phyloP scores from a whole-genome alignment of 139 green algal species.

The Chlamydomonas applanata region DNA sequence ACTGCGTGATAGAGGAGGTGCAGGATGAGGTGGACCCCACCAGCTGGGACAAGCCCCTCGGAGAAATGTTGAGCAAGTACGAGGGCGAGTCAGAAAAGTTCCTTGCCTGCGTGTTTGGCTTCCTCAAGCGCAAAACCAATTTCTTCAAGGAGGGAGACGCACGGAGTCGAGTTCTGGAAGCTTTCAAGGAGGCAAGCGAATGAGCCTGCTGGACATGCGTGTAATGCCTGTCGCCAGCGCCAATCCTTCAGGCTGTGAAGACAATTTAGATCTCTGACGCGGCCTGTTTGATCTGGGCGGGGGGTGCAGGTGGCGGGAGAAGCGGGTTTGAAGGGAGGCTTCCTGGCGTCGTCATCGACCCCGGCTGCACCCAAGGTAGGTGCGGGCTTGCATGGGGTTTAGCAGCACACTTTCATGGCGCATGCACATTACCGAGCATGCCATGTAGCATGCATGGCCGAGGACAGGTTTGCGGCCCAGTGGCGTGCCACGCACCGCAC shows the following conservation, averaged over 20 bases:
- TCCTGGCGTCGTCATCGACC: too few species aligned
- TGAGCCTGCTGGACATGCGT: background rate
- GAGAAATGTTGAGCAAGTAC: constrained; percentile 29
- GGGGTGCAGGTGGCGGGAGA: constrained; percentile 2
- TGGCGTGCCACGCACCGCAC: too few species aligned
- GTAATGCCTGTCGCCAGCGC: too few species aligned
- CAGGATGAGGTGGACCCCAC: constrained; percentile 27
- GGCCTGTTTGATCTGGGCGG: background rate
- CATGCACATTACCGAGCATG: too few species aligned
- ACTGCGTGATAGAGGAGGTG: constrained; percentile 49
- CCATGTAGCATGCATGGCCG: too few species aligned
- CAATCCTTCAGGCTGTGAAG: too few species aligned
- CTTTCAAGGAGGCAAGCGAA: constrained; percentile 29
- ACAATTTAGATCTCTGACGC: too few species aligned
- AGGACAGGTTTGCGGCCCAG: too few species aligned
- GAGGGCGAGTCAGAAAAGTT: constrained; percentile 43
- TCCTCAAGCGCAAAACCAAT: constrained; percentile 57
- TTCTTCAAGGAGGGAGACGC: constrained; percentile 62
- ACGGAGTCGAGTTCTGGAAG: constrained; percentile 42
- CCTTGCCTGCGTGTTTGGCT: constrained; percentile 50
- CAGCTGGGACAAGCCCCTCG: constrained; percentile 21
- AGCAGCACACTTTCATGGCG: too few species aligned
- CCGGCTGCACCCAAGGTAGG: too few species aligned
- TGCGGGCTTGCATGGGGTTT: too few species aligned
- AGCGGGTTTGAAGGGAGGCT: background rate